Evolutionary conservation across 2,329 filamentous ascomycete species (phyloP).

Genomic region (Colletotrichum godetiae): DNA sequence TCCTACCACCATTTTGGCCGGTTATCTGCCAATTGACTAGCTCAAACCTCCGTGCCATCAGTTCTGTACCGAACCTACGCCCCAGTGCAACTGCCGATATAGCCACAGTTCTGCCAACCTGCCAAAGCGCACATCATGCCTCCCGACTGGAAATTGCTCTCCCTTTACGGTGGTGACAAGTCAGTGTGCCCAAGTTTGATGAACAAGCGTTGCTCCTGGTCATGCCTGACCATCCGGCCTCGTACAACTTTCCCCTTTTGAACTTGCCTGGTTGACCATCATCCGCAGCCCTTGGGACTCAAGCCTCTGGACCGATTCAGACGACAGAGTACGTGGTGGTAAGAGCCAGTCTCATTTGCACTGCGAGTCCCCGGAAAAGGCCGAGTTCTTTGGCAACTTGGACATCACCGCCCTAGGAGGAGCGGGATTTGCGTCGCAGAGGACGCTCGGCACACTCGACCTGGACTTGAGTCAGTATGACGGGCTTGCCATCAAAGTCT

Average conservation of each 20-base stretch:
- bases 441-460: constrained; percentile 67
- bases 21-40: background rate
- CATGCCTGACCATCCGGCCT: background rate
- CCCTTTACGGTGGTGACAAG: constrained; percentile 55
- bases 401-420: constrained; percentile 82
- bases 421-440: constrained; percentile 85
- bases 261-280: constrained; percentile 8
- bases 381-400: constrained; percentile 75
- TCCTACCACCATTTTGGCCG: background rate
- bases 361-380: constrained; percentile 47
- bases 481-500: constrained; percentile 68
- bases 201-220: background rate
- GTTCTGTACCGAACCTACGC: background rate
- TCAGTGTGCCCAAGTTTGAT: constrained; percentile 41
- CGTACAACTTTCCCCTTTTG: background rate
- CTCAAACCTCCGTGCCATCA: background rate
- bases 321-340: constrained; percentile 83
- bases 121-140: constrained; percentile 11
- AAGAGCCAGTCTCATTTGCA: constrained; percentile 67
- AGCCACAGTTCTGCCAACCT: background rate
- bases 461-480: constrained; percentile 75
- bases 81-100: background rate
- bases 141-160: constrained; percentile 36
- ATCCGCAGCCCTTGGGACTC: constrained; percentile 65
- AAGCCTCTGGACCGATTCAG: constrained; percentile 74